These are phyloP conservation scores for Fusarium lateritium DNA, from an alignment of 2,329 filamentous ascomycete species.

Conservation along the genomic window DNA sequence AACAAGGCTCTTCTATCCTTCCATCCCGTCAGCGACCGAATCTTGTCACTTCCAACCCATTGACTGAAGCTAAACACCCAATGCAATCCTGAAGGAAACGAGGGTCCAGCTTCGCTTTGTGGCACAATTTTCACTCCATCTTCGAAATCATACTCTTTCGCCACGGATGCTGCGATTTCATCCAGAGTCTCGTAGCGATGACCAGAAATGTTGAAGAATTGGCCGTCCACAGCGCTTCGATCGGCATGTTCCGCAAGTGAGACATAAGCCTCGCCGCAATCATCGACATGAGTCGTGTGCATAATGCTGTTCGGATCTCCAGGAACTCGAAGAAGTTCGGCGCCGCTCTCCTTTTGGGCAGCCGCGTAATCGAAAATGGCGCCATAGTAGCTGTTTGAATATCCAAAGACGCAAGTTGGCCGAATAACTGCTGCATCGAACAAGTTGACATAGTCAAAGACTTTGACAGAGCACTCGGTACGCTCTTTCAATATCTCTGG, in stretches of 20 bases:
- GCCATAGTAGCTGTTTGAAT: constrained; percentile 62
- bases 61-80: constrained; percentile 57
- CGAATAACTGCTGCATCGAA: constrained; percentile 62
- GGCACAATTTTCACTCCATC: constrained; percentile 50
- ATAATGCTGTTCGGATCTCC: constrained; percentile 57
- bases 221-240: constrained; percentile 52
- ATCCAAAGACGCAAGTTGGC: constrained; percentile 64
- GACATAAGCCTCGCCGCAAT: constrained; percentile 64
- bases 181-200: constrained; percentile 60
- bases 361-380: constrained; percentile 56
- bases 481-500: constrained; percentile 50
- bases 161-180: constrained; percentile 57
- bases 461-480: constrained; percentile 48
- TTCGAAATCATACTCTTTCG: constrained; percentile 57
- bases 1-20: constrained; percentile 56
- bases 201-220: constrained; percentile 63
- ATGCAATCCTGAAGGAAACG: constrained; percentile 40
- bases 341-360: constrained; percentile 34
- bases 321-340: constrained; percentile 51
- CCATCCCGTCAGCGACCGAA: constrained; percentile 59
- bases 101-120: constrained; percentile 27
- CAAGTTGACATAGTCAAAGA: constrained; percentile 55
- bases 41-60: constrained; percentile 61
- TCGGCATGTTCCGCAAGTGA: constrained; percentile 58
- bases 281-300: constrained; percentile 65